Conservation (phyloP, 2,329 filamentous ascomycete genomes). For the Metarhizium robertsii region DNA sequence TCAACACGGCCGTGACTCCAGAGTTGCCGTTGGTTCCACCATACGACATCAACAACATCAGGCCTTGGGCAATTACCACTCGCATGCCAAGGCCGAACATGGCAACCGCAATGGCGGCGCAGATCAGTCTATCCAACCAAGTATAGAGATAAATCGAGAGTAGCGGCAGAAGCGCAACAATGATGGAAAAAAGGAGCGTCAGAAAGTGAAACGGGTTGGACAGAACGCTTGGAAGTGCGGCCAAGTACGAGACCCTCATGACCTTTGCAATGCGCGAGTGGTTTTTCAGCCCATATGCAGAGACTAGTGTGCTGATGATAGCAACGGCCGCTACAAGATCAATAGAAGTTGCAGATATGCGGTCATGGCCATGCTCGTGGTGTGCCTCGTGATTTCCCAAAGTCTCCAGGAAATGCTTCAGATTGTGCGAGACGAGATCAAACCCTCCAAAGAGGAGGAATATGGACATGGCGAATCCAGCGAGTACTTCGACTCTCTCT, state of each 20-base stretch:
- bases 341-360: slow-evolving; percentile 64
- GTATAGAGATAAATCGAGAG: slow-evolving; percentile 72
- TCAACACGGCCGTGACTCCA: slow-evolving; percentile 64
- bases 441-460: slow-evolving; percentile 96
- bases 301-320: slow-evolving; percentile 73
- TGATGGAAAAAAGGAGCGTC: slow-evolving; percentile 74
- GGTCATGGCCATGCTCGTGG: slow-evolving; percentile 54
- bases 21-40: slow-evolving; percentile 26
- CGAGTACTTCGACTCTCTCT: slow-evolving; percentile 85
- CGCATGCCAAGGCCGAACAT: slow-evolving; percentile 86
- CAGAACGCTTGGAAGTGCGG: slow-evolving; percentile 73
- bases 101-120: slow-evolving; percentile 67
- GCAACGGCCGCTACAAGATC: slow-evolving; percentile 76
- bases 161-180: slow-evolving; percentile 74
- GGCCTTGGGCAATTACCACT: slow-evolving; percentile 74
- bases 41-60: slow-evolving; percentile 95
- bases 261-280: slow-evolving; percentile 86
- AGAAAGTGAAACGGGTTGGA: slow-evolving; percentile 94
- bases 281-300: slow-evolving; percentile 79
- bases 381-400: slow-evolving; percentile 57
- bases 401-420: slow-evolving; percentile 81
- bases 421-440: slow-evolving; percentile 85
- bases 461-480: slow-evolving; percentile 91
- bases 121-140: slow-evolving; percentile 76
- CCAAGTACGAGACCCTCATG: slow-evolving; percentile 77